A percentile compares a stretch with the other conserved stretches of the same genome.
phyloP scores from a whole-genome alignment of 2,329 filamentous ascomycete genomes.

The Claviceps sorghi region DNA sequence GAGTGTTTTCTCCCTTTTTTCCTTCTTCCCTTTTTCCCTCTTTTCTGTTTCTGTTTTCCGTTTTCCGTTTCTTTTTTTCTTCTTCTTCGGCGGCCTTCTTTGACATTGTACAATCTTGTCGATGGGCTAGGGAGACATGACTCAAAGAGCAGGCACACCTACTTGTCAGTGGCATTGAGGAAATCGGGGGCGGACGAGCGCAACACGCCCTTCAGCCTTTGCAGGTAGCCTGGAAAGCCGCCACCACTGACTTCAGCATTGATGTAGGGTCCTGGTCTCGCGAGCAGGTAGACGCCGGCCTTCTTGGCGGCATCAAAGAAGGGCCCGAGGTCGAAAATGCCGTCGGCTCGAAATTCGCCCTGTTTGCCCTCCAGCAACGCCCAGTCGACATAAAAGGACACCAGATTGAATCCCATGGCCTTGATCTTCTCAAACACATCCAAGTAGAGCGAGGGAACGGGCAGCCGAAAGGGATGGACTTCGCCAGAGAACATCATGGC shows the following conservation, averaged over 20 bases:
- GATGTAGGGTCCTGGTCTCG: slow-evolving; percentile 59
- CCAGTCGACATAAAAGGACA: slow-evolving; percentile 72
- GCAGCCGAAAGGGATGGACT: slow-evolving; percentile 50
- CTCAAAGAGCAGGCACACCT: slow-evolving; percentile 11
- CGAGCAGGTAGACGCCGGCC: slow-evolving; percentile 64
- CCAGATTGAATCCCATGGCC: slow-evolving; percentile 62
- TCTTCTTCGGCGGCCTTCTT: too few species aligned
- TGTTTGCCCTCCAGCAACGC: slow-evolving; percentile 59
- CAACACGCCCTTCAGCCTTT: slow-evolving; percentile 48
- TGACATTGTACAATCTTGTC: not conserved
- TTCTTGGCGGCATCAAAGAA: slow-evolving; percentile 63
- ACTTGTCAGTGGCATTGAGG: slow-evolving; percentile 52
- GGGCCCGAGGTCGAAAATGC: slow-evolving; percentile 55
- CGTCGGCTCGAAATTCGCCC: slow-evolving; percentile 54
- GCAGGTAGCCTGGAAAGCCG: slow-evolving; percentile 69
- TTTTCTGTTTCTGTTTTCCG: too few species aligned
- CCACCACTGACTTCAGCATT: slow-evolving; percentile 66
- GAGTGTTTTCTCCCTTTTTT: not conserved
- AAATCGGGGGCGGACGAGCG: slow-evolving; percentile 49
- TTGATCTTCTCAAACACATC: slow-evolving; percentile 76
- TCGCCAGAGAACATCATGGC: slow-evolving; percentile 61
- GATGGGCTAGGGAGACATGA: not conserved
- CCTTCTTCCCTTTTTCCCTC: too few species aligned
- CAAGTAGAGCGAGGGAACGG: slow-evolving; percentile 37
- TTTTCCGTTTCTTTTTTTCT: too few species aligned